Conservation (phyloP, 1,284 basidiomycete genomes). For the Pseudozyma hubeiensis region DNA sequence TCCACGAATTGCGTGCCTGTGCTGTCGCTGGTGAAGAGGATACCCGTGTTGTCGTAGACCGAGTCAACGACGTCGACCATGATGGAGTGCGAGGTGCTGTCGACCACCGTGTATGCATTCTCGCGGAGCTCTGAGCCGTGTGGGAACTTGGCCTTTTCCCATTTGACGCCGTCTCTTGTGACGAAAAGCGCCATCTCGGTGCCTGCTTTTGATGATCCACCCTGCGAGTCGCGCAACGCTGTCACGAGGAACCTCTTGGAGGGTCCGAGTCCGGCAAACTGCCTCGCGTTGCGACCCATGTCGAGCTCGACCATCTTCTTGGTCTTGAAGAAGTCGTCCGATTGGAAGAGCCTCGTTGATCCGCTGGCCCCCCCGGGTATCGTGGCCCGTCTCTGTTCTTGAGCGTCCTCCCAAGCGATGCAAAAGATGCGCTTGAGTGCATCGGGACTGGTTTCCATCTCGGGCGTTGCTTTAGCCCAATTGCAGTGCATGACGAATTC, state of each 20-base stretch:
- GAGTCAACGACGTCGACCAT: constrained; percentile 82
- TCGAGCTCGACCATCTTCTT: constrained; percentile 55
- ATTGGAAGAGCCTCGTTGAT: constrained; percentile 55
- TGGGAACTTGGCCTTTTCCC: constrained; percentile 74
- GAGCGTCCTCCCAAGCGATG: constrained; percentile 63
- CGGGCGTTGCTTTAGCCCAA: constrained; percentile 64
- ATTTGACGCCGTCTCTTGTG: constrained; percentile 56
- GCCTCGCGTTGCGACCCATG: constrained; percentile 58
- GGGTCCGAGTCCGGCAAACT: constrained; percentile 63
- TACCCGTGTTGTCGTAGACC: constrained; percentile 78
- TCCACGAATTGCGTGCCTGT: constrained; percentile 96
- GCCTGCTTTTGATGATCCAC: constrained; percentile 28
- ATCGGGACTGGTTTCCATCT: constrained; percentile 40
- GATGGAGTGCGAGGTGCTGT: constrained; percentile 89
- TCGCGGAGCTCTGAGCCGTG: constrained; percentile 84
- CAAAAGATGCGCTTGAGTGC: constrained; percentile 62
- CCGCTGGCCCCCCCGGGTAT: not conserved
- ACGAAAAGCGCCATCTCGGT: constrained; percentile 65
- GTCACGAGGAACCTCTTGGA: constrained; percentile 62
- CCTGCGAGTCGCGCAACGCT: constrained; percentile 56
- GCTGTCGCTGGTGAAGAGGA: constrained; percentile 91
- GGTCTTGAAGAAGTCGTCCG: constrained; percentile 63
- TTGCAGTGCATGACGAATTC: constrained; percentile 63
- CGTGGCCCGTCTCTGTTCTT: constrained; percentile 10
- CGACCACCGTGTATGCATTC: constrained; percentile 95